Evolutionary conservation across 2,329 filamentous ascomycete genomes (phyloP).

Genomic region (Pseudopyrenochaeta lycopersici): DNA sequence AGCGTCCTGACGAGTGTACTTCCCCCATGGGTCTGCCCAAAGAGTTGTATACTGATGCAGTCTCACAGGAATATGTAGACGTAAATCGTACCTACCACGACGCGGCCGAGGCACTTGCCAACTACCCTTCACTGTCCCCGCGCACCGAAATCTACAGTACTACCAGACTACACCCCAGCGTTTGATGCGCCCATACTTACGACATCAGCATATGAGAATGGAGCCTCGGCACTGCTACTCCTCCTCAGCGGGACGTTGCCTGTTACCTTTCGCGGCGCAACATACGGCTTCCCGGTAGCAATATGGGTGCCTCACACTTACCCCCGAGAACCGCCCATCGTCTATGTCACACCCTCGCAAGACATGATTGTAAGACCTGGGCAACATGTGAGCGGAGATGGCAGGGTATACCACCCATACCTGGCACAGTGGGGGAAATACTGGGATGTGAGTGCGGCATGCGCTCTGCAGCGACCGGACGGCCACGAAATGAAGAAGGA

Average conservation of each 20-base stretch:
- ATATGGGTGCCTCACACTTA: constrained; percentile 95
- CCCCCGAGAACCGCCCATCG: constrained; percentile 82
- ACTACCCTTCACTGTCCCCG: constrained; percentile 81
- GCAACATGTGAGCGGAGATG: constrained; percentile 93
- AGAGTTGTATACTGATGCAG: constrained; percentile 7
- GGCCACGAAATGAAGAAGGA: background rate
- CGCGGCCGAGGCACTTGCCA: constrained; percentile 80
- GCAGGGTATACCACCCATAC: constrained; percentile 95
- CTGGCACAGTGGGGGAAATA: constrained; percentile 87
- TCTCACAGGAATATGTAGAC: constrained; percentile 83
- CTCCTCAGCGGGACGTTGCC: constrained; percentile 88
- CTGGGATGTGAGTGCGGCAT: constrained; percentile 77
- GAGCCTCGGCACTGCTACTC: constrained; percentile 83
- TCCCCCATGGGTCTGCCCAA: background rate
- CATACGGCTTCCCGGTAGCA: constrained; percentile 89
- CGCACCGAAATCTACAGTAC: constrained; percentile 95
- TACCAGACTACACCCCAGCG: constrained; percentile 35
- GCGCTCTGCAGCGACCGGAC: constrained; percentile 1
- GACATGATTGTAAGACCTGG: constrained; percentile 91
- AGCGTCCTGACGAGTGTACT: constrained; percentile 74
- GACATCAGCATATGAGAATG: constrained; percentile 82
- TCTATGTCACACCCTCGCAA: constrained; percentile 87
- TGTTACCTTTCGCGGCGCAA: constrained; percentile 87
- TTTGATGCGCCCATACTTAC: constrained; percentile 18
- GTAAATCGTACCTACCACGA: constrained; percentile 93